Percentiles rank a stretch among this genome's conserved stretches.
These are phyloP conservation scores for Trichoderma asperelloides DNA, from an alignment of 495 filamentous ascomycete genomes.

Conservation along the genomic window DNA sequence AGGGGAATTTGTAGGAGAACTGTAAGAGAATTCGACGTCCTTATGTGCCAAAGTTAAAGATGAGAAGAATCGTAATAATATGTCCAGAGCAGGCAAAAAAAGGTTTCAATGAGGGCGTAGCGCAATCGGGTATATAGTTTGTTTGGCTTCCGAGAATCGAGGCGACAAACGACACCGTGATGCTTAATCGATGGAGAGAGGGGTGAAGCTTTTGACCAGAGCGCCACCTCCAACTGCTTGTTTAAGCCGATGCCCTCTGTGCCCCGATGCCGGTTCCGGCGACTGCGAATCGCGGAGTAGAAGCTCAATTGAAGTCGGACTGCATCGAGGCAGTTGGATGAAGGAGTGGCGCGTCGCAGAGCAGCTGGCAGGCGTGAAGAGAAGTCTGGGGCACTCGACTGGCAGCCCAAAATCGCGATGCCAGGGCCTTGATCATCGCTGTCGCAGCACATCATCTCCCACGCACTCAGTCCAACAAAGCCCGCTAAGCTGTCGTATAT, in stretches of 20 bases:
- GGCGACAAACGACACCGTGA: not conserved
- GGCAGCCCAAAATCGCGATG: not conserved
- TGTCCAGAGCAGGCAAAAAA: not conserved
- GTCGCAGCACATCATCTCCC: not conserved
- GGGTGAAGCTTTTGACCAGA: conserved; percentile 1
- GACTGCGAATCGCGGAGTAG: not conserved
- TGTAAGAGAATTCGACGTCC: not conserved
- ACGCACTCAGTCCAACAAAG: not conserved
- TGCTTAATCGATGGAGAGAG: not conserved
- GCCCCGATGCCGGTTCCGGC: not conserved
- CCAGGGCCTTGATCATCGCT: not conserved
- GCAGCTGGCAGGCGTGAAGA: not conserved
- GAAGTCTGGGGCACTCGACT: not conserved
- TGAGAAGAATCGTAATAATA: not conserved
- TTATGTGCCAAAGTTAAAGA: not conserved
- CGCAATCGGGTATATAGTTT: conserved; percentile 1
- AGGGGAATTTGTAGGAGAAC: conserved; percentile 3
- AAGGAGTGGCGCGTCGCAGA: not conserved
- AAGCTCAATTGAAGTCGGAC: not conserved
- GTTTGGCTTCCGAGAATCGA: not conserved
- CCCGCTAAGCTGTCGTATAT: not conserved
- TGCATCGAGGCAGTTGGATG: not conserved
- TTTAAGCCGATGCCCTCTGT: not conserved
- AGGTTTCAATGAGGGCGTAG: not conserved
- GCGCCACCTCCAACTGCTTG: not conserved